Conservation (phyloP, 2,329 filamentous ascomycete species). For the Geoglossum cookeanum region DNA sequence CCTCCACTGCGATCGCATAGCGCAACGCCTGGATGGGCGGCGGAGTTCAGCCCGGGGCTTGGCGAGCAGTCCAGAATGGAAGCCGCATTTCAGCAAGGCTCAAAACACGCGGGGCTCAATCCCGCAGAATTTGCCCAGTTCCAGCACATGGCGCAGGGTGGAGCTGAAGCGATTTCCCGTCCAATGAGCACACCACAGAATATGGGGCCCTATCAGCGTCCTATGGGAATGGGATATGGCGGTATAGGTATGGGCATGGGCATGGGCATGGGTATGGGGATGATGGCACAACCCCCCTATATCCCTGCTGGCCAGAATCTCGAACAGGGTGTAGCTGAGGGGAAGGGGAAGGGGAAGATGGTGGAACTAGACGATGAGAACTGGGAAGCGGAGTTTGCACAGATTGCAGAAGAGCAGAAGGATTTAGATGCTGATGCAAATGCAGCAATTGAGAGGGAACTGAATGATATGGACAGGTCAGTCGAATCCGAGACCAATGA, state of each 20-base stretch:
- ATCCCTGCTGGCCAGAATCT: constrained; percentile 21
- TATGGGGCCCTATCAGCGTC: constrained; percentile 35
- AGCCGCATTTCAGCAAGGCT: constrained; percentile 18
- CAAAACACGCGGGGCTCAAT: constrained; percentile 38
- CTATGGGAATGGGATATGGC: constrained; percentile 35
- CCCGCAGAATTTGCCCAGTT: constrained; percentile 78
- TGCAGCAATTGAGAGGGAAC: constrained; percentile 61
- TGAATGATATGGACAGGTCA: constrained; percentile 79
- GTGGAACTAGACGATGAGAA: constrained; percentile 84
- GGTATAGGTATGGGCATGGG: constrained; percentile 21
- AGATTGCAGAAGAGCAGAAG: constrained; percentile 40
- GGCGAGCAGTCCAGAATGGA: constrained; percentile 50
- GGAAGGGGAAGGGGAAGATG: constrained; percentile 64
- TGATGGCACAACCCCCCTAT: constrained; percentile 11
- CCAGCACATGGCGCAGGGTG: constrained; percentile 40
- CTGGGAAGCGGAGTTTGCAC: constrained; percentile 92
- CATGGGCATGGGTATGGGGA: constrained; percentile 16
- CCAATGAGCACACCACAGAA: constrained; percentile 29
- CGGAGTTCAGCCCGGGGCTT: constrained; percentile 40
- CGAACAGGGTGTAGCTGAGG: constrained; percentile 29
- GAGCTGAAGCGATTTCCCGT: constrained; percentile 38
- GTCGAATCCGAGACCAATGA: constrained; percentile 54
- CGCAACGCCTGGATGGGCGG: constrained; percentile 40
- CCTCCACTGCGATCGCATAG: constrained; percentile 24
- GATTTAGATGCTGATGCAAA: constrained; percentile 44